Evolutionary conservation across 345 rosid species (phyloP), one percentile per base, ranked within the genome.

Genomic region (Reutealis trisperma): DNA sequence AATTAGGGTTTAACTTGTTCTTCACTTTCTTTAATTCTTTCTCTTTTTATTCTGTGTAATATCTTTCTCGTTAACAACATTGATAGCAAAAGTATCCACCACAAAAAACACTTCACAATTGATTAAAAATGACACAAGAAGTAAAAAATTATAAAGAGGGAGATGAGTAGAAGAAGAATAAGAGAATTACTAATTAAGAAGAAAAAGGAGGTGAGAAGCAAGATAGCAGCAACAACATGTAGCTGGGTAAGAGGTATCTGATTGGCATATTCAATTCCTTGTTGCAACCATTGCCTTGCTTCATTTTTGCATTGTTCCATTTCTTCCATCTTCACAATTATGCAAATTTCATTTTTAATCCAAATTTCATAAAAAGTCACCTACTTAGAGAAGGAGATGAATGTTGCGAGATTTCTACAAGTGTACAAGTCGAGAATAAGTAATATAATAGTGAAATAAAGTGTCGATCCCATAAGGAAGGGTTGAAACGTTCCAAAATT

Each of bases 231-330:
- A 24, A 90, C 90, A 47, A 80, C 87, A 82, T 88, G 93, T 76
- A 93, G 93, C 77, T 90, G 95, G 57, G 66, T 30, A 1, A 89
- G 89, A 14, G 97, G 94, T 63, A 88, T 80, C 73, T 88, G n/a
- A 63, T 82, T 84, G 41, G 69, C 72, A 80, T 77, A 87, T 27
- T 90, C 88, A 61, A 86, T 77, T 69, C 83, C 91, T 72, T 81
- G 92, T 72, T 77, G 79, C 67, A 79, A 22, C 90, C 86, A 85
- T 13, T 87, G 85, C 81, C 81, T 86, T 3, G 84, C 80, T 42
- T 91, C 84, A 30, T 74, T 81, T 78, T 77, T 86, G 86, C 86
- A 81, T 61, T 85, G 92, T 83, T 90, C 97, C 76, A 89, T 77
- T 41, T 89, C 89, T 75, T 88, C 94, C 96, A 90, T 90, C 16